Evolutionary conservation across 805 yeast genomes (phyloP).

Genomic region (Candida ovalis): DNA sequence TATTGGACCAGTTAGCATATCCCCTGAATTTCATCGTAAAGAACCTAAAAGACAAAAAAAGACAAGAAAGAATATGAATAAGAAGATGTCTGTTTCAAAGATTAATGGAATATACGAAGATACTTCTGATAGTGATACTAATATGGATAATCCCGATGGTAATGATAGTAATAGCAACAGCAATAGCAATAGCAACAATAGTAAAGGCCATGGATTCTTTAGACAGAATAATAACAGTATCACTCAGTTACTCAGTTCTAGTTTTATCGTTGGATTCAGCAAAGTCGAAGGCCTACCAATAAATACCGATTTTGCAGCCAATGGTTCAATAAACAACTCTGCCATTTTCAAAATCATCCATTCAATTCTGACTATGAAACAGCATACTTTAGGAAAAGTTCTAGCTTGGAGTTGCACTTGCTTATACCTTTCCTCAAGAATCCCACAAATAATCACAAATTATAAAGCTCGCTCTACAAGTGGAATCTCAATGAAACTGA

Average conservation of each 20-base stretch:
- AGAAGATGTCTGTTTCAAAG: background rate
- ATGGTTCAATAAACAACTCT: constrained; percentile 18
- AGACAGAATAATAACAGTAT: constrained; percentile 13
- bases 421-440: constrained; percentile 45
- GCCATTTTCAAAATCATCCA: constrained; percentile 17
- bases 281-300: constrained; percentile 26
- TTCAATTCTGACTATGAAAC: constrained; percentile 14
- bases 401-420: constrained; percentile 52
- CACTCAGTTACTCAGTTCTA: constrained; percentile 23
- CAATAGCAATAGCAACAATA: background rate
- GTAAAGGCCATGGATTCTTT: constrained; percentile 1
- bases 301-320: constrained; percentile 3
- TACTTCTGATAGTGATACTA: constrained; percentile 2
- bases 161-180: background rate
- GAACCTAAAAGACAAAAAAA: background rate
- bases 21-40: background rate
- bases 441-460: constrained; percentile 50
- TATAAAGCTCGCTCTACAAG: constrained; percentile 42
- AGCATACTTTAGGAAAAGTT: constrained; percentile 22
- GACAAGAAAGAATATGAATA: background rate
- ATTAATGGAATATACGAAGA: no score
- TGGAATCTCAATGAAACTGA: constrained; percentile 48
- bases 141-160: background rate
- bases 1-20: constrained; percentile 8
- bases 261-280: constrained; percentile 29